phyloP scores from a whole-genome alignment of 768 basidiomycete genomes.

The Rhizopogon roseolus region DNA sequence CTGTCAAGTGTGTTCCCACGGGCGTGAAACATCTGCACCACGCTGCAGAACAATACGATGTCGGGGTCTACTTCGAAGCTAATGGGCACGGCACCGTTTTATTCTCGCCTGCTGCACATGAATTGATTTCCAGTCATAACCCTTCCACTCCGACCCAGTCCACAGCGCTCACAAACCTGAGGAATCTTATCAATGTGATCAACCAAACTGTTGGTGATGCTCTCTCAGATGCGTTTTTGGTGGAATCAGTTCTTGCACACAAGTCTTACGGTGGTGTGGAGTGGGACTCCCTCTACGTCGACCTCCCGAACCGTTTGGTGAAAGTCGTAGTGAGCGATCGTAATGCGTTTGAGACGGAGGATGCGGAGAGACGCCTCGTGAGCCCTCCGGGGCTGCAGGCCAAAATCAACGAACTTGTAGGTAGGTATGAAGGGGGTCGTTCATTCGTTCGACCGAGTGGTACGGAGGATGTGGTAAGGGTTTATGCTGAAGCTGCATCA shows the following conservation, averaged over 20 bases:
- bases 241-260: conserved; percentile 88
- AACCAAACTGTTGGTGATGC: conserved; percentile 99
- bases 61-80: conserved; percentile 99
- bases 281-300: conserved; percentile 92
- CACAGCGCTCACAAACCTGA: conserved; percentile 72
- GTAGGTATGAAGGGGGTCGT: conserved; percentile 76
- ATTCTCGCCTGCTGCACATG: conserved; percentile 76
- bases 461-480: conserved; percentile 96
- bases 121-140: conserved; percentile 54
- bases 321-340: conserved; percentile 88
- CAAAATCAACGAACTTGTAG: conserved; percentile 77
- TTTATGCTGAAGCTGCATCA: conserved; percentile 88
- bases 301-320: conserved; percentile 91
- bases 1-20: conserved; percentile 92
- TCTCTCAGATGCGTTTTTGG: conserved; percentile 91
- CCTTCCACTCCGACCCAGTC: conserved; percentile 81
- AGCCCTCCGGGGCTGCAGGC: conserved; percentile 76
- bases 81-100: conserved; percentile 98
- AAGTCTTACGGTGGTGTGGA: conserved; percentile 77
- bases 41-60: conserved; percentile 87
- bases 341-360: conserved; percentile 80
- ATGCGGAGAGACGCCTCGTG: conserved; percentile 87
- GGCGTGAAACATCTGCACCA: conserved; percentile 99
- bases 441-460: conserved; percentile 96
- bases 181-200: conserved; percentile 77